Percentiles rank a stretch among this genome's conserved stretches.
phyloP scores from a whole-genome alignment of 768 basidiomycete species.

The Pisolithus orientalis region DNA sequence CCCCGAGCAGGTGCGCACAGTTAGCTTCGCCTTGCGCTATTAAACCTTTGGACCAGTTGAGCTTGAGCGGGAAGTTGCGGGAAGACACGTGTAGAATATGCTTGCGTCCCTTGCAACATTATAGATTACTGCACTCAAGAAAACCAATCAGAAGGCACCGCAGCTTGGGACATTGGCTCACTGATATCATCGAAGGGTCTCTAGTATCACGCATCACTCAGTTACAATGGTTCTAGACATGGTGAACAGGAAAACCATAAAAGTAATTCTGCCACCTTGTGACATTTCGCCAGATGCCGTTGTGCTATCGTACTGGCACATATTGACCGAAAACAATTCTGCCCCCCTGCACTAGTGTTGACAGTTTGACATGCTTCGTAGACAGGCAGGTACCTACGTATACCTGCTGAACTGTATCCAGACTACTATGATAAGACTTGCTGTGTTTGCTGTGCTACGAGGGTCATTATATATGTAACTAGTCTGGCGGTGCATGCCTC shows the following conservation, averaged over 20 bases:
- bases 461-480: too few species aligned
- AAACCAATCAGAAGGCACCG: background rate
- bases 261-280: slow-evolving; percentile 4
- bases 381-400: too few species aligned
- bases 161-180: background rate
- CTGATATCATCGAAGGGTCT: background rate
- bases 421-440: too few species aligned
- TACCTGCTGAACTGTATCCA: too few species aligned
- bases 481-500: too few species aligned
- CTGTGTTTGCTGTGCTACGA: too few species aligned
- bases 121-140: background rate
- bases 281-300: slow-evolving; percentile 7
- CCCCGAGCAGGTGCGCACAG: too few species aligned
- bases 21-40: too few species aligned
- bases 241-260: background rate
- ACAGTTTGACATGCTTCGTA: background rate
- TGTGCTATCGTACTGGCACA: slow-evolving; percentile 6
- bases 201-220: background rate
- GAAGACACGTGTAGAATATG: too few species aligned
- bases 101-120: too few species aligned
- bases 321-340: slow-evolving; percentile 2
- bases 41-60: too few species aligned
- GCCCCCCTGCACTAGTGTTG: slow-evolving; percentile 6
- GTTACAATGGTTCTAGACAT: background rate
- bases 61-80: too few species aligned